Evolutionary conservation across 768 basidiomycete species (phyloP), one percentile per base, ranked within the genome.

Genomic region (Wakefieldia striispora): DNA sequence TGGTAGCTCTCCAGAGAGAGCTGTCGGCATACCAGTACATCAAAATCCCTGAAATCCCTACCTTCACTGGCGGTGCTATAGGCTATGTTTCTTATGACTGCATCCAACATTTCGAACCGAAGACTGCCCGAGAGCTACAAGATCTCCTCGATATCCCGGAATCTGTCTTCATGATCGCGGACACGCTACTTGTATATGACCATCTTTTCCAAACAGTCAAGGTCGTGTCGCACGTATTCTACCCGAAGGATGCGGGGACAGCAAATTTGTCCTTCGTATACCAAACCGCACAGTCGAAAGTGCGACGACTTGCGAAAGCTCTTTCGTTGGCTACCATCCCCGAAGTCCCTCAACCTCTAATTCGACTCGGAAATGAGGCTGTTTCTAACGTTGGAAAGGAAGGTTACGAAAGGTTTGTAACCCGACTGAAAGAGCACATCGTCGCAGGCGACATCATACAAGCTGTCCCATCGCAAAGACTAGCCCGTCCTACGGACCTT

Each of bases 31-130:
- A 98, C 74, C 79, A 87, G 67, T 97, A 95, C 65, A 81, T 97
- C 69, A 88, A 88, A 66, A 83, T 97, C 21, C 93, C 93, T 5
- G 89, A 95, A 67, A 78, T 95, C 31, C 86, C 91, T 2, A 95
- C 95, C 0, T 97, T 98, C 66, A 95, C 94, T 39, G 97, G 97
- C 40, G 97, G 97, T 39, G 95, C 95, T 1, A 91, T 98, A 62
- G 97, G 97, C 46, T 98, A 97, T 67, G 92, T 99, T 52, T 82
- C 92, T 12, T 99, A 94, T 72, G 97, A 99, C 67, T 93, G 92
- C 68, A 84, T 99, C 49, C 91, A 89, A 49, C 84, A 97, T 68
- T 99, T 99, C 61, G 97, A 99, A 67, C 94, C 97, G 45, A 92
- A 88, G 72, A 94, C 93, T 7, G 83, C 83, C 42, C 76, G 84